phyloP scores from a whole-genome alignment of 1,284 basidiomycete genomes.

The Malassezia slooffiae region DNA sequence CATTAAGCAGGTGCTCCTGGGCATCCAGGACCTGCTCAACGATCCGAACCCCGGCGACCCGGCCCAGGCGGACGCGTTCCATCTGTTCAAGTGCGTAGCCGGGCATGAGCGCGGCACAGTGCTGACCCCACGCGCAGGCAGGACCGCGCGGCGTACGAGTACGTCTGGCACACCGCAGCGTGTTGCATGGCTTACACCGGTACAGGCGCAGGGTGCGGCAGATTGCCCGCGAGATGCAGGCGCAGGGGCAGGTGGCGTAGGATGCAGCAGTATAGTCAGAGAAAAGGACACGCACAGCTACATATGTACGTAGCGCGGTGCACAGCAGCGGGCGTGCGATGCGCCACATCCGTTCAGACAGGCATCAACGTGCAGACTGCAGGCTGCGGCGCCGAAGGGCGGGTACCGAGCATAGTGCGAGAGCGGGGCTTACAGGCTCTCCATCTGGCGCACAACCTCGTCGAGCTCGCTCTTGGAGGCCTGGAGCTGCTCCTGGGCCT shows the following conservation, averaged over 20 bases:
- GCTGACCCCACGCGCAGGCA: conserved; percentile 10
- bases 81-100: conserved; percentile 77
- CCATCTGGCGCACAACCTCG: conserved; percentile 72
- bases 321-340: too few species aligned
- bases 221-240: conserved; percentile 14
- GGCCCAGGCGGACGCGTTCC: conserved; percentile 91
- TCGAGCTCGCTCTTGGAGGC: conserved; percentile 73
- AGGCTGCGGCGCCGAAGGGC: too few species aligned
- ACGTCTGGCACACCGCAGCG: too few species aligned
- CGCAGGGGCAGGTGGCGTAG: conserved; percentile 13
- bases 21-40: conserved; percentile 84
- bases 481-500: conserved; percentile 63
- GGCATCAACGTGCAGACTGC: too few species aligned
- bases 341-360: too few species aligned
- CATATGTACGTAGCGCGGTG: too few species aligned
- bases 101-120: not conserved
- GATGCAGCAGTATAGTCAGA: not conserved
- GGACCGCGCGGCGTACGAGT: conserved; percentile 41
- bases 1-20: conserved; percentile 91
- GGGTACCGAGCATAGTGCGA: too few species aligned
- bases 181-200: conserved; percentile 1
- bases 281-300: too few species aligned
- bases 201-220: conserved; percentile 11
- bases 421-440: conserved; percentile 54
- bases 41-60: conserved; percentile 91